Evolutionary conservation across 169 alveolate species (phyloP), one percentile per base, ranked within the genome.

Genomic region (Blepharisma undulans): DNA sequence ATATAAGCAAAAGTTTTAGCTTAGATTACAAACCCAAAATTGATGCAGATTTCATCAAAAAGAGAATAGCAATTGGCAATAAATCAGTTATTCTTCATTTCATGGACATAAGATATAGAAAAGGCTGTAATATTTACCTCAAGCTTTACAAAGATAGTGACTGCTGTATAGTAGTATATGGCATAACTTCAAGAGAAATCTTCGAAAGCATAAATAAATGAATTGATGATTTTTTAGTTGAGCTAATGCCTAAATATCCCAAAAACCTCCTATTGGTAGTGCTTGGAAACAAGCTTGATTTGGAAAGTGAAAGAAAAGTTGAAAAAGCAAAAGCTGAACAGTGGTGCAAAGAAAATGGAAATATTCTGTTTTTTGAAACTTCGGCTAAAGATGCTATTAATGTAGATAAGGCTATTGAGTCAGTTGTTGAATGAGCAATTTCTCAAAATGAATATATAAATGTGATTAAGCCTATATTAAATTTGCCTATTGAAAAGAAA

Each of bases 131-230:
- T 96, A 99, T 74, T 93, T 99, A 81, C 99, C 99, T 21, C 99
- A 98, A 61, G 99, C 99, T 99, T 94, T 99, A 99, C 93, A 95
- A 99, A 82, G 99, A 99, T 59, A 99, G 99, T 12, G 99, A 99
- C 93, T 98, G 99, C 94, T 99, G 99, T 94, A 99, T 98, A 80
- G 94, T 99, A 85, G 99, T 98, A 66, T 99, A 98, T 95, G 99
- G 98, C 91, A 91, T 95, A 22, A 96, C 98, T n/a, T 95, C 96
- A 91, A 94, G 96, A 27, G 97, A 98, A 94, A 96, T 99, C 29
- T 98, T 98, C 94, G 99, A 99, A 84, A 96, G 98, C 66, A 89
- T 99, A 32, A 98, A 97, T 89, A 95, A 98, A 85, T 99, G 99
- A 99, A 98, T 98, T 89, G 98, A 98, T 34, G 99, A 98, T 91